A percentile compares a stretch with the other conserved stretches of the same genome.
Conservation (phyloP, 2,329 filamentous ascomycete species). For the Beauveria rudraprayagi region DNA sequence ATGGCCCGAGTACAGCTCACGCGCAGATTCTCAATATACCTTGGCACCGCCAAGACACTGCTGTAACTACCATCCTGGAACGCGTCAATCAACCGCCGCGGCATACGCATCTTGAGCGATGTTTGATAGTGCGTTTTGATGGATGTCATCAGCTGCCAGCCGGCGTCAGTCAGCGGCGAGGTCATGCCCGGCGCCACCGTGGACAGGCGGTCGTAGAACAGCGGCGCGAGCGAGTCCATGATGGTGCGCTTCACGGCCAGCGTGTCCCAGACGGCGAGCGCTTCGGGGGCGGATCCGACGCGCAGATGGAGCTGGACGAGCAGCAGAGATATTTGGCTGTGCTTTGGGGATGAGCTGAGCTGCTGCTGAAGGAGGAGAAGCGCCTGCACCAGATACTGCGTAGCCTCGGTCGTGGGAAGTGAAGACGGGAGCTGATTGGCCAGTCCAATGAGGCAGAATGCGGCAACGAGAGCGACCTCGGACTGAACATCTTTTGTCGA, state of each 20-base stretch:
- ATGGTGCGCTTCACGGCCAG: constrained; percentile 50
- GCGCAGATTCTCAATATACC: constrained; percentile 35
- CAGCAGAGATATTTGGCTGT: constrained; percentile 39
- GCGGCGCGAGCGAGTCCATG: constrained; percentile 46
- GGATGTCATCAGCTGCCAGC: constrained; percentile 31
- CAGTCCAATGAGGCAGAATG: constrained; percentile 26
- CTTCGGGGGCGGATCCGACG: constrained; percentile 40
- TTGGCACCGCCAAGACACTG: constrained; percentile 39
- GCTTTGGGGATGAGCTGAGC: constrained; percentile 34
- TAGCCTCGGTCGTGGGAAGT: constrained; percentile 14
- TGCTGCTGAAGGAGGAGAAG: constrained; percentile 42
- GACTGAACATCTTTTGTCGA: constrained; percentile 18
- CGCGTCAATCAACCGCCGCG: constrained; percentile 33
- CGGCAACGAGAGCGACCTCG: constrained; percentile 28
- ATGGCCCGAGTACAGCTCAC: constrained; percentile 45
- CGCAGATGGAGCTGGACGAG: constrained; percentile 44
- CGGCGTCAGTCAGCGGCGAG: constrained; percentile 23
- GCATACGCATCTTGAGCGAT: constrained; percentile 40
- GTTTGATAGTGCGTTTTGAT: constrained; percentile 38
- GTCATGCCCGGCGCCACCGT: constrained; percentile 38
- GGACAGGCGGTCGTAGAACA: constrained; percentile 49
- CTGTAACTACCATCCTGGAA: constrained; percentile 43
- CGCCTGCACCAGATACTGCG: constrained; percentile 37
- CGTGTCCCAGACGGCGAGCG: constrained; percentile 39
- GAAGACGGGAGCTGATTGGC: constrained; percentile 14